Base-by-base conservation (phyloP, 2,329 filamentous ascomycete genomes). In the Aspergillus chevalieri region DNA sequence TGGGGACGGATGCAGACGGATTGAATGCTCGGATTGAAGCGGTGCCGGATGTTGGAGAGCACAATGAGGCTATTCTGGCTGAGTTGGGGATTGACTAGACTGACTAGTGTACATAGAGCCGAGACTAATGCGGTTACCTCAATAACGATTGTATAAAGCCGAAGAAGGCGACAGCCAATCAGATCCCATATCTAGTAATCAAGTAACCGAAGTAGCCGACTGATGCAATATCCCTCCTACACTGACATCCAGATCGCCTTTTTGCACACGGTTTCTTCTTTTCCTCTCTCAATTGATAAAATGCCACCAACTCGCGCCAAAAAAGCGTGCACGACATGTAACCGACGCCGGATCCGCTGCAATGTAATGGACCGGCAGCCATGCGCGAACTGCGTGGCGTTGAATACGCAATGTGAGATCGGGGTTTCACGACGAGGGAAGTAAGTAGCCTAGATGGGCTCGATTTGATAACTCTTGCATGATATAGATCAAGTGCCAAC, bases 31-130 rank as follows among this genome's bases (percentile, higher is more conserved):
- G 56, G 7, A 65, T 66, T 57, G 61, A 59, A 9, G 49, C 72
- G 4, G 71, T 80, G 22, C 78, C 78, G 3, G 59, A 56, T 3
- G 67, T 79, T 28, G 78, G 78, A 0, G 70, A 81, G 59, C 77
- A 81, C 51, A 79, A 75, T 54, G 60, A 71, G 38, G 60, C 65
- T 7, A 77, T 78, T 49, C 52, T 76, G n/a, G 58, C 60, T 6
- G 75, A 78, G 52, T 65, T 78, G 51, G 71, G 70, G 12, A 60
- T 73, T 24, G 39, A 17, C 4, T n/a, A 36, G n/a, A 39, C 36
- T 24, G 19, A 42, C 9, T 42, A 42, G 19, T 14, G 15, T 10
- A 42, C 19, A 36, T 36, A 36, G 34, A n/a, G 6, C 14, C n/a
- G 6, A 36, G 8, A 17, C 7, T 36, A 30, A 1, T 30, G 26